These are phyloP conservation scores for Naganishia albida DNA, from an alignment of 1,284 basidiomycete genomes.

Conservation along the genomic window DNA sequence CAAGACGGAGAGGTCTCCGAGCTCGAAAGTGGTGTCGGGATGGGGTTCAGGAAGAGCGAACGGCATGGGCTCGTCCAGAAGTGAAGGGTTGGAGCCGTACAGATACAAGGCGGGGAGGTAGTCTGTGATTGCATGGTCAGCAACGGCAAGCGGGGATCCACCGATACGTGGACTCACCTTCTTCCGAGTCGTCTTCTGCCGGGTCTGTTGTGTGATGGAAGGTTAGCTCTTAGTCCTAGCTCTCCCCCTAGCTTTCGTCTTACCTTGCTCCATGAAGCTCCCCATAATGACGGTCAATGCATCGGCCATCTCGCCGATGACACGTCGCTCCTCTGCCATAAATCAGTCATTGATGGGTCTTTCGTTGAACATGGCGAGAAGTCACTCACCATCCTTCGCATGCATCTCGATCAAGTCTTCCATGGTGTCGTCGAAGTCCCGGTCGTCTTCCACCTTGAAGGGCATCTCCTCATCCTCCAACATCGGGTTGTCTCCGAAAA, in stretches of 20 bases:
- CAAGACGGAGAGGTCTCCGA: conserved; percentile 2
- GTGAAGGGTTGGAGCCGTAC: conserved; percentile 1
- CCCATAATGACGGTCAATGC: not conserved
- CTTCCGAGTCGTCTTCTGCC: not conserved
- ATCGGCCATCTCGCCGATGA: not conserved
- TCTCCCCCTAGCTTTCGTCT: not conserved
- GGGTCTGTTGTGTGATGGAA: not conserved
- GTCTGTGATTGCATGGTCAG: not conserved
- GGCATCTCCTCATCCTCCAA: not conserved
- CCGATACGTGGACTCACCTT: no score
- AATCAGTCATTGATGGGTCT: not conserved
- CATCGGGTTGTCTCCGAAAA: conserved; percentile 2
- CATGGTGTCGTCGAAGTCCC: not conserved
- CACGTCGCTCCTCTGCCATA: not conserved
- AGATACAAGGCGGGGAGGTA: not conserved
- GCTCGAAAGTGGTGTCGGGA: conserved; percentile 3
- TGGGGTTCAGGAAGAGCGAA: not conserved
- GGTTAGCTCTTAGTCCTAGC: not conserved
- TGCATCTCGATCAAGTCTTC: not conserved
- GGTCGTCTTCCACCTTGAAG: conserved; percentile 7
- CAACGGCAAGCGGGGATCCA: not conserved
- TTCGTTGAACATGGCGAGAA: not conserved
- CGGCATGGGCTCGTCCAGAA: conserved; percentile 10
- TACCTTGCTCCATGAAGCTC: not conserved
- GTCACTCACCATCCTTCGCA: not conserved